Conservation (phyloP, 805 yeast species). For the Cyberlindnera lachancei region DNA sequence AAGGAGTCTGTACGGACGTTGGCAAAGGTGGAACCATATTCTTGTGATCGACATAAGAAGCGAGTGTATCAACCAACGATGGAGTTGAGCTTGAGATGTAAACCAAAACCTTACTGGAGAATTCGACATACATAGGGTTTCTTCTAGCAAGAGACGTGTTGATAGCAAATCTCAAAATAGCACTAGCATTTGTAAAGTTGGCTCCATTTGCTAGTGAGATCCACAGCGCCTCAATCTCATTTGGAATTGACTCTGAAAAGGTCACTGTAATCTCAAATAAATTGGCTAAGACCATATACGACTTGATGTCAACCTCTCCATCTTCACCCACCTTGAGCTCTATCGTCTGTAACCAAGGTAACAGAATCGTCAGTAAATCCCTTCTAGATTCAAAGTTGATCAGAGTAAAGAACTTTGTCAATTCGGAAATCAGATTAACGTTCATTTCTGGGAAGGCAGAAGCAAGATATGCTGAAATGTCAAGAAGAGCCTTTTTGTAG, state of each 20-base stretch:
- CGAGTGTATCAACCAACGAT: slow-evolving; percentile 50
- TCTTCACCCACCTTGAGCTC: slow-evolving; percentile 43
- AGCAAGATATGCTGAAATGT: slow-evolving; percentile 70
- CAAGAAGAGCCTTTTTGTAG: slow-evolving; percentile 79
- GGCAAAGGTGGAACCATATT: slow-evolving; percentile 76
- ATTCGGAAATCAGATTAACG: slow-evolving; percentile 57
- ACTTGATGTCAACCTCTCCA: slow-evolving; percentile 31
- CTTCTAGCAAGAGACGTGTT: slow-evolving; percentile 61
- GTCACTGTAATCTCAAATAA: slow-evolving; percentile 79
- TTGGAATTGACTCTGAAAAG: slow-evolving; percentile 65
- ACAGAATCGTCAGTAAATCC: slow-evolving; percentile 69
- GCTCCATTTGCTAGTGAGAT: slow-evolving; percentile 79
- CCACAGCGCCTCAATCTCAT: slow-evolving; percentile 94
- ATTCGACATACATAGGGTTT: slow-evolving; percentile 68
- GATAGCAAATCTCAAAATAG: slow-evolving; percentile 63
- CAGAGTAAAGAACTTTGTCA: slow-evolving; percentile 60
- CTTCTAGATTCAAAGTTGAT: slow-evolving; percentile 54
- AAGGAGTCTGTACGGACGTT: slow-evolving; percentile 24
- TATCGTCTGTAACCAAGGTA: slow-evolving; percentile 91
- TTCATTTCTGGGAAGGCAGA: slow-evolving; percentile 50
- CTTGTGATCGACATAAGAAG: slow-evolving; percentile 71
- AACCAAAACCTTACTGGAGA: slow-evolving; percentile 74
- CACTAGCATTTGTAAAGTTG: slow-evolving; percentile 60
- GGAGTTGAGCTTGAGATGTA: slow-evolving; percentile 58
- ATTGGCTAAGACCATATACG: slow-evolving; percentile 70